Evolutionary conservation across 306 rosid species (phyloP).

Genomic region (Hippophae rhamnoides): DNA sequence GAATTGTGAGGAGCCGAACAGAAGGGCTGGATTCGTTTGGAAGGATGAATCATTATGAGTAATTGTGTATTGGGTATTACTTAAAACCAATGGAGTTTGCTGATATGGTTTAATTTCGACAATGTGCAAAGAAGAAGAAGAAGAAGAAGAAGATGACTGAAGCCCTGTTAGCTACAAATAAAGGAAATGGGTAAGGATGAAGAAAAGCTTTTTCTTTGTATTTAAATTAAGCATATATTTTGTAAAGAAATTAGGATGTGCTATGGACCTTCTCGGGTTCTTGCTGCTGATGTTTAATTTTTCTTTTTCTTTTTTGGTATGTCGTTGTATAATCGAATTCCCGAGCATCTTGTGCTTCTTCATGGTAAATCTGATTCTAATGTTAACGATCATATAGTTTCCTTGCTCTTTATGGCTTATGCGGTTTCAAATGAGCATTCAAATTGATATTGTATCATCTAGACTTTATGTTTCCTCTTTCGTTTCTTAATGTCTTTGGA

Average conservation of each 20-base stretch:
- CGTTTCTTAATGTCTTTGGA: too few species aligned
- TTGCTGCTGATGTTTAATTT: constrained; percentile 17
- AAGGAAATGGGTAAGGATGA: neutral
- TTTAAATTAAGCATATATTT: constrained; percentile 20
- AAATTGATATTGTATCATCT: too few species aligned
- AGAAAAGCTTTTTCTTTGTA: constrained; percentile 27
- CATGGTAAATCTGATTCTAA: constrained; percentile 29
- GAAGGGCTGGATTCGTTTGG: constrained; percentile 67
- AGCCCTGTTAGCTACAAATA: constrained; percentile 3
- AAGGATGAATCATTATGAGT: constrained; percentile 28
- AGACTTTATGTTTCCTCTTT: too few species aligned
- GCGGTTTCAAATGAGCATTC: too few species aligned
- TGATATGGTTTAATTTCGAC: constrained; percentile 13
- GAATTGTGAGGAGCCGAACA: constrained; percentile 59
- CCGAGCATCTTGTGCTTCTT: constrained; percentile 28
- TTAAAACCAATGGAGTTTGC: neutral
- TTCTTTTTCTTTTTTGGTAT: constrained; percentile 3
- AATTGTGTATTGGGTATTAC: neutral
- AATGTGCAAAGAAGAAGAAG: constrained; percentile 13
- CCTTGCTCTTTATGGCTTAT: neutral
- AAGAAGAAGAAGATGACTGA: neutral
- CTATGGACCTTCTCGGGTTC: constrained; percentile 25
- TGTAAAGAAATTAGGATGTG: constrained; percentile 36
- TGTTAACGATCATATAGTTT: constrained; percentile 13
- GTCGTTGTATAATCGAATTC: constrained; percentile 31